These are phyloP conservation scores for Pseudovirgaria hyperparasitica DNA, from an alignment of 2,329 filamentous ascomycete genomes.

Conservation along the genomic window DNA sequence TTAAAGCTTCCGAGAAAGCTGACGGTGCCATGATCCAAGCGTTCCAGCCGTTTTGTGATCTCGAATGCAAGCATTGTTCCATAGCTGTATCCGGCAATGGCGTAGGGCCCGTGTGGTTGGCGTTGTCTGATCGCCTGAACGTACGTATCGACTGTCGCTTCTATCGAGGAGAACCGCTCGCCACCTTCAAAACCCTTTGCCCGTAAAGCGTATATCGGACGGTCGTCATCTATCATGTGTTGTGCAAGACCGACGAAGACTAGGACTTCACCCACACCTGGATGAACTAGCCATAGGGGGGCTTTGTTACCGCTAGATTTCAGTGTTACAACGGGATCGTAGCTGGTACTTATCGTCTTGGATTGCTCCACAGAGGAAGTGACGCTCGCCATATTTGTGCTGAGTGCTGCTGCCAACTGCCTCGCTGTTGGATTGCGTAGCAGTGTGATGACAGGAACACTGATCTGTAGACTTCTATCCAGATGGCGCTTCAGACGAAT, in stretches of 20 bases:
- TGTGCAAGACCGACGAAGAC: slow-evolving; percentile 25
- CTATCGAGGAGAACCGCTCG: slow-evolving; percentile 22
- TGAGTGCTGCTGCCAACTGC: slow-evolving; percentile 12
- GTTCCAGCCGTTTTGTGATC: slow-evolving; percentile 34
- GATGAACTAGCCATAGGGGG: slow-evolving; percentile 20
- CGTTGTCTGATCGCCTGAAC: slow-evolving; percentile 22
- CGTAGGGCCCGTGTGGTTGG: slow-evolving; percentile 40
- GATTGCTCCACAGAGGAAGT: neutral
- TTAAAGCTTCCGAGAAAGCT: slow-evolving; percentile 34
- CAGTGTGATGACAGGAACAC: slow-evolving; percentile 24
- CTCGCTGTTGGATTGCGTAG: slow-evolving; percentile 21
- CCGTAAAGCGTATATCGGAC: slow-evolving; percentile 36
- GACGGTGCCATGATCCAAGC: no score
- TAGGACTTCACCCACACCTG: slow-evolving; percentile 26
- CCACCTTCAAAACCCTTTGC: slow-evolving; percentile 31
- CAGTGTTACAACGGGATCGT: slow-evolving; percentile 9
- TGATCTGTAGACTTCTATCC: slow-evolving; percentile 14
- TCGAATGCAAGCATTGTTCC: slow-evolving; percentile 40
- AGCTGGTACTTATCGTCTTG: slow-evolving; percentile 1
- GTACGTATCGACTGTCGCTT: slow-evolving; percentile 31
- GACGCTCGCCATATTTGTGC: slow-evolving; percentile 11
- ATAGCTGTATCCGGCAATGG: slow-evolving; percentile 39
- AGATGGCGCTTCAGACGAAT: slow-evolving; percentile 27
- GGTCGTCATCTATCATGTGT: slow-evolving; percentile 25
- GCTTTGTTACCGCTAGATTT: slow-evolving; percentile 10